phyloP scores from a whole-genome alignment of 257 asterid genomes.

The Leptodermis oblonga region DNA sequence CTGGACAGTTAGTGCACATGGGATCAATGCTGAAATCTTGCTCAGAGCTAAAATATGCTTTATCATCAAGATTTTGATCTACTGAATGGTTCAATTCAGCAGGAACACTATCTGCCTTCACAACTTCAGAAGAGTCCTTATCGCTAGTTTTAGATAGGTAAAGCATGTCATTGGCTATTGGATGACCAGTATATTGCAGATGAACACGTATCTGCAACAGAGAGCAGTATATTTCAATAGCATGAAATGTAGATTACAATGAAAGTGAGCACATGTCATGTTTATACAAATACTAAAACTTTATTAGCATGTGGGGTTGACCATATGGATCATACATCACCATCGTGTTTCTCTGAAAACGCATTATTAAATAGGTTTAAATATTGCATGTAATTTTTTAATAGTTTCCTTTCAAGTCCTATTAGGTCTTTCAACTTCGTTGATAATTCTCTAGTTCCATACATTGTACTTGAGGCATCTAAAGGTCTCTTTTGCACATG shows the following conservation, averaged over 20 bases:
- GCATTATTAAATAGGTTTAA: too few species aligned
- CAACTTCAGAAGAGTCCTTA: conserved; percentile 39
- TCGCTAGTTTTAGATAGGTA: conserved; percentile 51
- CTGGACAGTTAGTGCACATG: conserved; percentile 91
- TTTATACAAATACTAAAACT: too few species aligned
- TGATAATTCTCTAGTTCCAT: too few species aligned
- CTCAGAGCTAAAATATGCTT: conserved; percentile 29
- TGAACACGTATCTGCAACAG: conserved; percentile 86
- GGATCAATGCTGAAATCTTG: conserved; percentile 69
- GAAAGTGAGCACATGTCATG: not conserved
- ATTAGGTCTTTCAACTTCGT: not conserved
- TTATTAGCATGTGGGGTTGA: too few species aligned
- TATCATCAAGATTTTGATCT: conserved; percentile 27
- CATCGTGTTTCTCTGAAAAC: too few species aligned
- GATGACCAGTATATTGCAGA: conserved; percentile 76
- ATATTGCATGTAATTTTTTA: not conserved
- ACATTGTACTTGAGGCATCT: too few species aligned
- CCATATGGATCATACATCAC: too few species aligned
- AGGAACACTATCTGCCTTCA: conserved; percentile 57
- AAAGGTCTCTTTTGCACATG: too few species aligned
- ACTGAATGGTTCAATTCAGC: conserved; percentile 28
- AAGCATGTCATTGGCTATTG: conserved; percentile 89
- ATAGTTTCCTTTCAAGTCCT: not conserved
- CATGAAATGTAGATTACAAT: not conserved
- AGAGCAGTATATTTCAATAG: conserved; percentile 13